Evolutionary conservation across 106 monocot species (phyloP), one percentile per base, ranked within the genome.

Genomic region (Xerophyta viscosa): DNA sequence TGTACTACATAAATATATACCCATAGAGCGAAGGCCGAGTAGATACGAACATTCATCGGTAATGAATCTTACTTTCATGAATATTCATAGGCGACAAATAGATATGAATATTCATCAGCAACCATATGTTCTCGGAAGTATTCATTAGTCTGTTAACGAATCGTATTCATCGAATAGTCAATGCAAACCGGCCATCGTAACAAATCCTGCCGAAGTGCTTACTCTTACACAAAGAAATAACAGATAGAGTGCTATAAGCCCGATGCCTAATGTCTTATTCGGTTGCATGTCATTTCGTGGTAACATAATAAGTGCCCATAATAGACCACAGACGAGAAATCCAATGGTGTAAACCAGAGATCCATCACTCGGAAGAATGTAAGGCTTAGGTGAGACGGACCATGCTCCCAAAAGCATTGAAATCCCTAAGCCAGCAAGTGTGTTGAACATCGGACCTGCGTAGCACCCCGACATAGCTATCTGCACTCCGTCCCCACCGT

Each of bases 401-500:
- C 57, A 74, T 30, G 96, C 85, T 36, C 80, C 67, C 30, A 89
- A 76, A 45, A 85, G 29, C 85, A 98, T 76, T 2, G 85, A 79
- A 14, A 84, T 26, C 2, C 96, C 96, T 49, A 98, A 69, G 17
- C 96, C 96, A 60, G 78, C 88, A 52, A 98, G 82, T 5, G 81
- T 98, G 46, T 98, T 98, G 52, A 98, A 98, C 81, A 98, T 98
- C 0, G 96, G 96, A 3, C 96, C 96, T 15, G 96, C 96, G 66
- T 86, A 98, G 65, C 89, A 98, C 37, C 96, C 96, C 22, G 89
- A 89, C 85, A 98, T 86, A 8, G 96, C 96, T 66, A 98, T 86
- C 61, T 98, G 96, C 58, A 72, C 73, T 2, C 96, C 78, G 52
- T 98, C 96, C 22, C 81, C 82, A 2, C 89, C 96, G 47, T 82